Conservation (phyloP, 2,329 filamentous ascomycete genomes). For the Fusarium nanum region DNA sequence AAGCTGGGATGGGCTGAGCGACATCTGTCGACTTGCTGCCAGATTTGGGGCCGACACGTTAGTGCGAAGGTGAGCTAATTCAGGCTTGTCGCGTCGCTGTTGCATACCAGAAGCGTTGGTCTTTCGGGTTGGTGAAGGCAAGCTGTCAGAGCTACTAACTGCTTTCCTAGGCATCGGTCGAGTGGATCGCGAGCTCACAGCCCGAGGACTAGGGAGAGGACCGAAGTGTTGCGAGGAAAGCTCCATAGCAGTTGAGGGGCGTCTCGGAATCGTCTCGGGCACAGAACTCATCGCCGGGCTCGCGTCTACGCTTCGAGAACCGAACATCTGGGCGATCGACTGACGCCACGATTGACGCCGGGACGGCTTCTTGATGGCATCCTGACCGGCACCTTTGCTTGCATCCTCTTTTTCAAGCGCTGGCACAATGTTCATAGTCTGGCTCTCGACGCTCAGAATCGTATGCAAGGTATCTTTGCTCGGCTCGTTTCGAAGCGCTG, state of each 20-base stretch:
- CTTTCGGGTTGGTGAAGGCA: constrained; percentile 14
- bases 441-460: constrained; percentile 62
- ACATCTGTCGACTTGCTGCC: constrained; percentile 28
- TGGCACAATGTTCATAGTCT: constrained; percentile 24
- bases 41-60: constrained; percentile 46
- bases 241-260: constrained; percentile 26
- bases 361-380: constrained; percentile 20
- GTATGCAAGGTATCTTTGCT: constrained; percentile 63
- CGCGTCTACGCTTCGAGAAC: constrained; percentile 26
- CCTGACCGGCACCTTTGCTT: neutral
- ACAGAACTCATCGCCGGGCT: constrained; percentile 14
- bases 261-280: constrained; percentile 5
- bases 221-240: neutral
- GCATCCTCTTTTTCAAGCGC: constrained; percentile 14
- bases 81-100: constrained; percentile 25
- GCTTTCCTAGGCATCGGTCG: constrained; percentile 9
- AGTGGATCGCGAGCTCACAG: constrained; percentile 1
- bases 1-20: constrained; percentile 14
- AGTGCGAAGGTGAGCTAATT: constrained; percentile 32
- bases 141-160: constrained; percentile 9
- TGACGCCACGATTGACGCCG: constrained; percentile 35
- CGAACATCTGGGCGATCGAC: constrained; percentile 34
- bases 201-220: neutral
- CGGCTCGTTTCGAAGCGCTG: constrained; percentile 53
- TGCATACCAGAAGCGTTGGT: neutral